These are phyloP conservation scores for Penicillium ochrochloron DNA, from an alignment of 495 filamentous ascomycete genomes.

Conservation along the genomic window DNA sequence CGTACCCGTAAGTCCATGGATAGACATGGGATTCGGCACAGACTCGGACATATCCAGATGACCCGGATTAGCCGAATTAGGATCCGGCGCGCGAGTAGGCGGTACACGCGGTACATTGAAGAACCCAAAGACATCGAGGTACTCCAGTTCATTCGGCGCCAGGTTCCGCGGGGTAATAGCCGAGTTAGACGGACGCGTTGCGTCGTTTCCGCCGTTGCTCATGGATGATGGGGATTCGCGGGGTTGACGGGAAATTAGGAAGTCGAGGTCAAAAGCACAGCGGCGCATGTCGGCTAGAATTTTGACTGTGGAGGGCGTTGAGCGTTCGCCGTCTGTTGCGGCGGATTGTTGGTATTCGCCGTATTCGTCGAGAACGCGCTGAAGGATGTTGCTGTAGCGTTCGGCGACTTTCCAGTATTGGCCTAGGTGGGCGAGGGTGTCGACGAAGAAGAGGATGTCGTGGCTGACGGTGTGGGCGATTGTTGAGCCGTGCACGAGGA, in stretches of 20 bases:
- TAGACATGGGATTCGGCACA: constrained; percentile 48
- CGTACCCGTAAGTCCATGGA: constrained; percentile 42
- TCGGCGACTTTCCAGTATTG: constrained; percentile 83
- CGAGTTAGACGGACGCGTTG: constrained; percentile 24
- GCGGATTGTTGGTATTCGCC: constrained; percentile 71
- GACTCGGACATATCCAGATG: constrained; percentile 39
- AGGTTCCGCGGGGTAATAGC: constrained; percentile 57
- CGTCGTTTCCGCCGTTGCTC: constrained; percentile 35
- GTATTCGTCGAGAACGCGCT: constrained; percentile 83
- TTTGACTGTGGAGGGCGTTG: constrained; percentile 78
- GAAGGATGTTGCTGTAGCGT: constrained; percentile 78
- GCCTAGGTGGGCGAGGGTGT: constrained; percentile 78
- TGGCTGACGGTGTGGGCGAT: constrained; percentile 80
- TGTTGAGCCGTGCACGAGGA: constrained; percentile 86
- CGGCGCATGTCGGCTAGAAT: constrained; percentile 90
- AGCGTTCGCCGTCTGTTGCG: constrained; percentile 62
- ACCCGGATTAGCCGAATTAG: constrained; percentile 8
- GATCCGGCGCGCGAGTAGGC: constrained; percentile 36
- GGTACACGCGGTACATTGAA: constrained; percentile 86
- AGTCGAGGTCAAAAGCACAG: constrained; percentile 82
- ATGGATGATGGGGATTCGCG: constrained; percentile 50
- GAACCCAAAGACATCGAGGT: constrained; percentile 91
- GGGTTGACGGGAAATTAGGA: constrained; percentile 83
- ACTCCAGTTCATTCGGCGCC: constrained; percentile 82
- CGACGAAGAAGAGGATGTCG: constrained; percentile 77